Evolutionary conservation across 192 early-diverging fungal genomes (phyloP), one percentile per base, ranked within the genome.

Genomic region (Endogone sp.): DNA sequence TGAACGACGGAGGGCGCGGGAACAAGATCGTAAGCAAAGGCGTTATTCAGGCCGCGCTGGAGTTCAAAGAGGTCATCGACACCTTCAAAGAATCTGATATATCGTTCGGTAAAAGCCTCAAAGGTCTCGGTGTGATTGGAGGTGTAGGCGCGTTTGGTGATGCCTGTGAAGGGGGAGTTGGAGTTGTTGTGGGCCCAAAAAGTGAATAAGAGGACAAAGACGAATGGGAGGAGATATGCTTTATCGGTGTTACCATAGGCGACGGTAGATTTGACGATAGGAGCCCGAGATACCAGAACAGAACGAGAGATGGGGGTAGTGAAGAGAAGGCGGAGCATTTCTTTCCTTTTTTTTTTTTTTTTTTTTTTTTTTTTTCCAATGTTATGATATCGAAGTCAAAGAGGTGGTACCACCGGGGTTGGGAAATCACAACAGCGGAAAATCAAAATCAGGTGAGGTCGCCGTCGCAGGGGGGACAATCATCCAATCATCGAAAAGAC

Each of bases 11-110:
- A 88, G 67, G 92, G 81, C n/a, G 91, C 82, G 31, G 97, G 97
- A 25, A 95, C 94, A 77, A 96, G 88, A 85, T 99, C 94, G 75
- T 95, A 92, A 54, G 93, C 90, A 77, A 98, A 98, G 80, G 93
- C 91, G 81, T 99, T 95, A 88, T 98, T 98, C 76, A 99, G 85
- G 29, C 96, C 95, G 71, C 95, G 89, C 86, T 98, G 94, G 55
- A 99, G 87, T 86, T 99, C 97, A 81, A 97, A 98, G 72, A 92
- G 87, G 84, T 99, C 96, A 62, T 94, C 92, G 63, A 90, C 90
- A 66, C 86, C 85, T 65, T 92, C 89, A 78, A 94, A 94, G 74
- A 92, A 92, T 77, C 86, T 85, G 72, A 90, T 85, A 69, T 91
- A 92, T 65, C 90, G 91, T 71, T 88, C 85, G 32, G 85, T 90